phyloP scores from a whole-genome alignment of 768 basidiomycete species.

The Amanita subjunquillea region DNA sequence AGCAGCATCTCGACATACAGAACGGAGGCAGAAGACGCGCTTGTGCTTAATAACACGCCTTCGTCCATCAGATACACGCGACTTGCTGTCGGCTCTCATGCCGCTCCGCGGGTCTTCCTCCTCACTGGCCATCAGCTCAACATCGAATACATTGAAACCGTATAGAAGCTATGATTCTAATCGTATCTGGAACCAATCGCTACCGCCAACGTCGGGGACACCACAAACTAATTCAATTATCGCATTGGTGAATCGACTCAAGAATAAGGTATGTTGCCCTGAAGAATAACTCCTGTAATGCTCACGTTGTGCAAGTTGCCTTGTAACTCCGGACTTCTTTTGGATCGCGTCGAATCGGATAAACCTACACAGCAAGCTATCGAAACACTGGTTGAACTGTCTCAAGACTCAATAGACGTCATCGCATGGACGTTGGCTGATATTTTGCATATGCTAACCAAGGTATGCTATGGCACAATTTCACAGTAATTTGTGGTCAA shows the following conservation, averaged over 20 bases:
- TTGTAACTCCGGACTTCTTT: conserved; percentile 65
- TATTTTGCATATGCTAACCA: conserved; percentile 66
- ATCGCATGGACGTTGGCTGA: conserved; percentile 74
- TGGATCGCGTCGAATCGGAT: conserved; percentile 71
- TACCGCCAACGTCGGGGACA: conserved; percentile 20
- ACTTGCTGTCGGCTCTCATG: background rate
- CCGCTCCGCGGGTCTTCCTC: conserved; percentile 5
- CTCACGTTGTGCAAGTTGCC: conserved; percentile 49
- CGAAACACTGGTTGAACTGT: conserved; percentile 70
- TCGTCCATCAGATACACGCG: background rate
- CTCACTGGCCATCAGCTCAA: conserved; percentile 1
- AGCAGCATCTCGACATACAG: too few species aligned
- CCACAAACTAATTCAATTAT: conserved; percentile 79
- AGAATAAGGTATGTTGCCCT: conserved; percentile 52
- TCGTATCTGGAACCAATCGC: conserved; percentile 2
- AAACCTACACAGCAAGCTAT: conserved; percentile 66
- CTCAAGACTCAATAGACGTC: conserved; percentile 66
- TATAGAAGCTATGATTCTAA: conserved; percentile 6
- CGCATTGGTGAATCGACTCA: conserved; percentile 70
- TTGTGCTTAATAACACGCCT: background rate
- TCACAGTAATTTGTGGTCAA: conserved; percentile 7
- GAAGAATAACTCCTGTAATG: background rate
- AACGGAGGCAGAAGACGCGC: background rate
- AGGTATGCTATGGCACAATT: conserved; percentile 32
- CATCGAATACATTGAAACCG: background rate